These are phyloP conservation scores for Epichloe festucae DNA, from an alignment of 2,329 filamentous ascomycete genomes.

Conservation along the genomic window DNA sequence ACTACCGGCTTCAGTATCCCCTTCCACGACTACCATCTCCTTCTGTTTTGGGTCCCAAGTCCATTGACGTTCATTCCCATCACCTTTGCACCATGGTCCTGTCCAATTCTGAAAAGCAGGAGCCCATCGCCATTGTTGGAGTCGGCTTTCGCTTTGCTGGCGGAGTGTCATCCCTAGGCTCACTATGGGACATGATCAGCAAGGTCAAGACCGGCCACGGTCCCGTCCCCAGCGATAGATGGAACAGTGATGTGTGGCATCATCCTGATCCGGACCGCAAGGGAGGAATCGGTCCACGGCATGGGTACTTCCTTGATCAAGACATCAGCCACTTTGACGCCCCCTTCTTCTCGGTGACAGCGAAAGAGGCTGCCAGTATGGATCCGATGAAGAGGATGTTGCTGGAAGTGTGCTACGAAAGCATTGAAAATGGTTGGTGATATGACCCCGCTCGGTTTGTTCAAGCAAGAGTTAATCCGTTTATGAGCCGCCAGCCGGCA, in stretches of 20 bases:
- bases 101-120: too few relatives aligned
- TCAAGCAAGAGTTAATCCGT: too few relatives aligned
- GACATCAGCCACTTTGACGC: constrained; percentile 34
- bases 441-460: too few relatives aligned
- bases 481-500: too few relatives aligned
- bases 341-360: constrained; percentile 18
- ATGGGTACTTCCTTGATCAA: constrained; percentile 18
- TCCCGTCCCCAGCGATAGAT: constrained; percentile 11
- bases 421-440: constrained; percentile 6
- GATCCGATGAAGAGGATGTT: constrained; percentile 18
- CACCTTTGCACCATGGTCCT: too few relatives aligned
- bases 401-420: constrained; percentile 16
- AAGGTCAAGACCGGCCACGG: constrained; percentile 22
- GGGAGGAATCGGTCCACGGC: neutral
- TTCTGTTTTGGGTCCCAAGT: too few relatives aligned
- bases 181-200: constrained; percentile 22
- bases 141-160: constrained; percentile 26
- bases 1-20: too few relatives aligned
- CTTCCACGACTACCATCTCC: too few relatives aligned
- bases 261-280: constrained; percentile 20
- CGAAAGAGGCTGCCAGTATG: constrained; percentile 13
- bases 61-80: too few relatives aligned
- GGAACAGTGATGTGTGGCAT: constrained; percentile 13
- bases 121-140: constrained; percentile 27
- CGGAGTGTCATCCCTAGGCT: constrained; percentile 17